Evolutionary conservation across 257 asterid species (phyloP).

Genomic region (Solanum pinnatisectum): DNA sequence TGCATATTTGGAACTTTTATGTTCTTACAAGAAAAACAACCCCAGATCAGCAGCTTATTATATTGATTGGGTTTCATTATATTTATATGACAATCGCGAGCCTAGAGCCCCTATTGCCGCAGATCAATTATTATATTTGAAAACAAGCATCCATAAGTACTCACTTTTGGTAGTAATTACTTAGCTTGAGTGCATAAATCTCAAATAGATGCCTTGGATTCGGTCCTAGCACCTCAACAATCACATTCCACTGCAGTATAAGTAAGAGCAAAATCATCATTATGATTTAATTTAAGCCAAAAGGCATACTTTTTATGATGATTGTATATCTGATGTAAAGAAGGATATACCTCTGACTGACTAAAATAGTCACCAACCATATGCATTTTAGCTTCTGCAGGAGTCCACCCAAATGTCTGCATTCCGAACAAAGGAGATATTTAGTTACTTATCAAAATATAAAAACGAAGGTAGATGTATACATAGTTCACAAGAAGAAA

Average conservation of each 20-base stretch:
- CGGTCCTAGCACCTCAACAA: constrained; percentile 73
- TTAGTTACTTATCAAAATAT: not conserved
- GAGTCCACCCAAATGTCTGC: constrained; percentile 94
- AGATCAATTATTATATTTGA: not conserved
- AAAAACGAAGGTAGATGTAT: not conserved
- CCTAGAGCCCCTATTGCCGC: not conserved
- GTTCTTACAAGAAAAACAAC: not conserved
- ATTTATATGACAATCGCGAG: not conserved
- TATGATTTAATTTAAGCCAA: not conserved
- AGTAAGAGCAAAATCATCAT: not conserved
- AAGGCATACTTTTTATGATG: not conserved
- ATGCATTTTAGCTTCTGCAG: constrained; percentile 84
- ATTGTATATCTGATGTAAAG: not conserved
- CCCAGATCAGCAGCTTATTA: not conserved
- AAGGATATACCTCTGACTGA: constrained; percentile 60
- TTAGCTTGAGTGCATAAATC: constrained; percentile 76
- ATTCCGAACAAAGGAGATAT: not conserved
- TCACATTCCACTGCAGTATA: constrained; percentile 62
- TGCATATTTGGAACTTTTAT: not conserved
- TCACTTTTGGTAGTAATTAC: constrained; percentile 59
- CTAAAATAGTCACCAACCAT: constrained; percentile 70
- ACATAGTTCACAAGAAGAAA: not conserved
- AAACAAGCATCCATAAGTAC: constrained; percentile 15
- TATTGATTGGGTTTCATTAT: not conserved
- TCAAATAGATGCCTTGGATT: constrained; percentile 90